A percentile compares a stretch with the other conserved stretches of the same genome.
These are phyloP conservation scores for Penicillium fuscoglaucum DNA, from an alignment of 2,329 filamentous ascomycete species.

Conservation along the genomic window DNA sequence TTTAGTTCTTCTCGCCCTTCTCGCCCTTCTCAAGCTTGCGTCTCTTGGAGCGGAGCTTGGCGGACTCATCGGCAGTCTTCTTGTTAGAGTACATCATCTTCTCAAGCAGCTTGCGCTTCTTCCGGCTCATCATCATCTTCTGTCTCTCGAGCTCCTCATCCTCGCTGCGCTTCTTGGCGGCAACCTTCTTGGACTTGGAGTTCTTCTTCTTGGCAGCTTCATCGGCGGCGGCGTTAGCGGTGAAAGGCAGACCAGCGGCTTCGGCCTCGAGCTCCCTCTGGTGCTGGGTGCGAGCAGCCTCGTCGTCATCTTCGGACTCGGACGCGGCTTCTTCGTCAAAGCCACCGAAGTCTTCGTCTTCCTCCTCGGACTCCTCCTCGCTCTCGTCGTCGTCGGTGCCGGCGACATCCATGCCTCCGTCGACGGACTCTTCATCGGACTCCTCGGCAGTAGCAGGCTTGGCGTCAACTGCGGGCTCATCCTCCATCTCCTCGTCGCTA, in stretches of 20 bases:
- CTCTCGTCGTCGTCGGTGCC: conserved; percentile 48
- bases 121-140: conserved; percentile 98
- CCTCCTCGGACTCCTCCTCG: conserved; percentile 48
- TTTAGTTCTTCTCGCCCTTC: conserved; percentile 10
- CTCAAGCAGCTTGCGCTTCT: conserved; percentile 96
- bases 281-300: conserved; percentile 65
- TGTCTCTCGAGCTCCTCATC: conserved; percentile 86
- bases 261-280: conserved; percentile 93
- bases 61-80: conserved; percentile 86
- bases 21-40: conserved; percentile 74
- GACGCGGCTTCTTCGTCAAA: conserved; percentile 53
- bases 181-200: conserved; percentile 69
- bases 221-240: conserved; percentile 51
- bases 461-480: conserved; percentile 26
- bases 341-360: conserved; percentile 50
- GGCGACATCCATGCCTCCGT: conserved; percentile 53
- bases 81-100: conserved; percentile 97
- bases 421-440: conserved; percentile 47
- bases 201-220: conserved; percentile 66
- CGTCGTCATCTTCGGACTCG: conserved; percentile 59
- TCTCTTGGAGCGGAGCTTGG: conserved; percentile 83
- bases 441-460: conserved; percentile 31
- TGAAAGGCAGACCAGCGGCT: conserved; percentile 65
- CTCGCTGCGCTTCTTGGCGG: conserved; percentile 64
- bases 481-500: conserved; percentile 44